These are phyloP conservation scores for Claviceps sp. DNA, from an alignment of 2,329 filamentous ascomycete species.

Conservation along the genomic window DNA sequence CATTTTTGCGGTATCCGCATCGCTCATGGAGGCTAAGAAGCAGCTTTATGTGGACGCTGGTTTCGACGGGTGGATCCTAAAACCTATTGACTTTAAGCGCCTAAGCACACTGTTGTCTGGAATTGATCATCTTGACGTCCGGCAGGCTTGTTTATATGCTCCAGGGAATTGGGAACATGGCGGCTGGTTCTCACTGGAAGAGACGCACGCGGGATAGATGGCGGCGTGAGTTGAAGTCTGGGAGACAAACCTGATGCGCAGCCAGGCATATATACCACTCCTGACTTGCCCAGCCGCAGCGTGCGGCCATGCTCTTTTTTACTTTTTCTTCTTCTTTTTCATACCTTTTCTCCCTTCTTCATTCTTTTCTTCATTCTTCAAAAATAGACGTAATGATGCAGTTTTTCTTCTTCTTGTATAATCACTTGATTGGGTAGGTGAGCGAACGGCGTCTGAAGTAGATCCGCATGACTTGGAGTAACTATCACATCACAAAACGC, in stretches of 20 bases:
- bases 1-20: conserved; percentile 79
- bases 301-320: background rate
- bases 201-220: conserved; percentile 5
- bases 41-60: conserved; percentile 61
- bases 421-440: background rate
- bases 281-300: background rate
- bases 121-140: conserved; percentile 46
- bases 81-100: conserved; percentile 71
- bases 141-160: conserved; percentile 52
- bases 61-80: conserved; percentile 85
- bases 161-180: conserved; percentile 71
- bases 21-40: conserved; percentile 55
- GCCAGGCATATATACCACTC: background rate
- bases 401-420: background rate
- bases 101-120: conserved; percentile 56
- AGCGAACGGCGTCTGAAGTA: background rate
- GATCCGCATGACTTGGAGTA: background rate
- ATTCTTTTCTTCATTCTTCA: too few relatives aligned
- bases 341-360: too few relatives aligned
- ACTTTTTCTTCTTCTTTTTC: too few relatives aligned
- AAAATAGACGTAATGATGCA: background rate
- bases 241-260: background rate
- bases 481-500: background rate
- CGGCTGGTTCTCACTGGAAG: conserved; percentile 53
- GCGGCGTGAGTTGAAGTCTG: background rate